A percentile compares a stretch with the other conserved stretches of the same genome.
Evolutionary conservation across 73 alveolate genomes (phyloP).

Genomic region (Diophrys appendiculata): DNA sequence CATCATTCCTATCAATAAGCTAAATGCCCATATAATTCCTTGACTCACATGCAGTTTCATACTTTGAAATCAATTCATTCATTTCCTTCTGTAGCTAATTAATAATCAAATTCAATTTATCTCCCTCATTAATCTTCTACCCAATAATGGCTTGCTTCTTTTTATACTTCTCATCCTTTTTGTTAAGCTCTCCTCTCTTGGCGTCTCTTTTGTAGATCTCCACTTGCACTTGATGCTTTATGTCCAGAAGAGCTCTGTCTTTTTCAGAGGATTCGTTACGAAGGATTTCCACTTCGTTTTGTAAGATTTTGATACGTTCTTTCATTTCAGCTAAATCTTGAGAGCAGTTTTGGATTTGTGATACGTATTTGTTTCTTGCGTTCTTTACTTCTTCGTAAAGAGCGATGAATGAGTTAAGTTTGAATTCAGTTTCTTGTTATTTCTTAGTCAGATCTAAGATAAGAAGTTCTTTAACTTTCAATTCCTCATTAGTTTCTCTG

Average conservation of each 20-base stretch:
- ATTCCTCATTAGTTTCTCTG: constrained; percentile 93
- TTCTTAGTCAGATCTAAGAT: constrained; percentile 89
- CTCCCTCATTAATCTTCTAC: constrained; percentile 93
- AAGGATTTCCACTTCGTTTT: constrained; percentile 93
- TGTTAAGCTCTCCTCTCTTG: constrained; percentile 91
- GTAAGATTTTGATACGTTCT: constrained; percentile 90
- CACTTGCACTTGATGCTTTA: constrained; percentile 80
- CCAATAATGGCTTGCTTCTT: constrained; percentile 86
- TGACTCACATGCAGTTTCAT: constrained; percentile 95
- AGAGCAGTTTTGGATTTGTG: constrained; percentile 86
- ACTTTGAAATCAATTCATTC: constrained; percentile 88
- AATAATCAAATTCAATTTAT: constrained; percentile 91
- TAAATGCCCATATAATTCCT: constrained; percentile 96
- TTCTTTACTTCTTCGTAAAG: constrained; percentile 93
- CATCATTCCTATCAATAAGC: constrained; percentile 97
- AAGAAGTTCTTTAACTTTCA: constrained; percentile 91
- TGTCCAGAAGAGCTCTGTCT: constrained; percentile 86
- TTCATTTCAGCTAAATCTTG: constrained; percentile 96
- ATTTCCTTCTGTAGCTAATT: constrained; percentile 92
- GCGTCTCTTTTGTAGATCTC: constrained; percentile 90
- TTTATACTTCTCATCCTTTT: constrained; percentile 82
- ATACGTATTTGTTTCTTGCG: constrained; percentile 96
- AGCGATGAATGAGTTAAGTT: constrained; percentile 88
- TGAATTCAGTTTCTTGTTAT: constrained; percentile 90
- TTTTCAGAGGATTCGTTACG: constrained; percentile 93